Percentiles rank a stretch among this genome's conserved stretches.
Conservation (phyloP, 805 yeast species). For the Kodamaea kaohsiungensis region DNA sequence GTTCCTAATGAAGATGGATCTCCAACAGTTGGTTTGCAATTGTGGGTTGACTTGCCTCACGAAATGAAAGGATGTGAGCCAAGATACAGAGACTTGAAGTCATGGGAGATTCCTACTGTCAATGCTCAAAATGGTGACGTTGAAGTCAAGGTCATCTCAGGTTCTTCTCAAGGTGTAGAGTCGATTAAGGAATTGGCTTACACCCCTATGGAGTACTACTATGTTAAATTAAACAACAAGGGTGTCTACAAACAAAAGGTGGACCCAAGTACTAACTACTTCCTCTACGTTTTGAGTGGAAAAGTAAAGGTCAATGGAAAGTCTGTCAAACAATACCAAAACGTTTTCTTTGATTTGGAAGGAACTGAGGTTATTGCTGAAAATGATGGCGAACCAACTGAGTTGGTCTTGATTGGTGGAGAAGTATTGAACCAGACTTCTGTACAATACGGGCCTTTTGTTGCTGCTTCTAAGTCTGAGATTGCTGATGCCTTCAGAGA, state of each 20-base stretch:
- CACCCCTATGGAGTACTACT: slow-evolving; percentile 77
- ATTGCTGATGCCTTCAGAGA: slow-evolving; percentile 71
- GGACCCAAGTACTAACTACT: slow-evolving; percentile 62
- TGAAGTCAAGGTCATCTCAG: slow-evolving; percentile 71
- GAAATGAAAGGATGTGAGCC: slow-evolving; percentile 64
- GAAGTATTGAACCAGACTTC: slow-evolving; percentile 69
- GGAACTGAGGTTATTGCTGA: slow-evolving; percentile 58
- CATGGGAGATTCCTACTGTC: slow-evolving; percentile 69
- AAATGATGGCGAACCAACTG: slow-evolving; percentile 39
- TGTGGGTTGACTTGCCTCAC: slow-evolving; percentile 85
- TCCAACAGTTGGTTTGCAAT: slow-evolving; percentile 65
- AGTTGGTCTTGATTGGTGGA: slow-evolving; percentile 76
- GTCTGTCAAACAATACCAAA: slow-evolving; percentile 27
- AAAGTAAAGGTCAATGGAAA: slow-evolving; percentile 43
- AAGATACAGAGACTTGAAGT: slow-evolving; percentile 73
- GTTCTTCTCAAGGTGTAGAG: slow-evolving; percentile 73
- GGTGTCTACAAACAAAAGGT: slow-evolving; percentile 64
- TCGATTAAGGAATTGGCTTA: slow-evolving; percentile 75
- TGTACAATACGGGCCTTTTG: slow-evolving; percentile 94
- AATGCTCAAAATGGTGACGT: slow-evolving; percentile 63
- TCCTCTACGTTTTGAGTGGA: slow-evolving; percentile 69
- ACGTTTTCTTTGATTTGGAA: slow-evolving; percentile 60
- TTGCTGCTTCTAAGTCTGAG: slow-evolving; percentile 65
- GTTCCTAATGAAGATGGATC: slow-evolving; percentile 50
- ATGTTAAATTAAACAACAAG: slow-evolving; percentile 63